These are phyloP conservation scores for Phytopythium chamaehyphon DNA, from an alignment of 352 stramenopile genomes.

Conservation along the genomic window DNA sequence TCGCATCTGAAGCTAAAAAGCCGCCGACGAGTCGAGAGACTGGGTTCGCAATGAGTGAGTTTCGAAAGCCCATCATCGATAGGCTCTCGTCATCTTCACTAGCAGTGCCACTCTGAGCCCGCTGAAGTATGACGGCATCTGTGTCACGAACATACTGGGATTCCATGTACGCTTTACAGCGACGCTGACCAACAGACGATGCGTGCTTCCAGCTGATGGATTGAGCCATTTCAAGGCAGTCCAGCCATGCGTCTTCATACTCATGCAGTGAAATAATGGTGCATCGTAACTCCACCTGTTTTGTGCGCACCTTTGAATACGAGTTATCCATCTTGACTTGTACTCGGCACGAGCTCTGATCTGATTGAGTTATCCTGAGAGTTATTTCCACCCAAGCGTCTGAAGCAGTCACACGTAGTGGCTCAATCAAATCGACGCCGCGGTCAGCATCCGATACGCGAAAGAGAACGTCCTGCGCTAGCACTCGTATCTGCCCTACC, in stretches of 20 bases:
- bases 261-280: slow-evolving; percentile 6
- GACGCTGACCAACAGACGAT: slow-evolving; percentile 26
- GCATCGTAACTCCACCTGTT: slow-evolving; percentile 48
- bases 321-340: slow-evolving; percentile 63
- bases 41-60: slow-evolving; percentile 52
- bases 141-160: slow-evolving; percentile 40
- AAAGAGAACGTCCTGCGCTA: slow-evolving; percentile 38
- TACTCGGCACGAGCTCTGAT: background rate
- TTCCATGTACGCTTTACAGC: slow-evolving; percentile 39
- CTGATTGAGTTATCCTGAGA: slow-evolving; percentile 14
- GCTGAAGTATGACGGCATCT: slow-evolving; percentile 40
- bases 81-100: slow-evolving; percentile 25
- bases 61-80: slow-evolving; percentile 35
- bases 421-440: slow-evolving; percentile 26
- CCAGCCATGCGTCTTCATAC: slow-evolving; percentile 51
- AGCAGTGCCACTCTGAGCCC: slow-evolving; percentile 18
- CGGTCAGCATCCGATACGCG: slow-evolving; percentile 19
- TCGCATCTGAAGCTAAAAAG: slow-evolving; percentile 38
- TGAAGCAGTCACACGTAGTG: slow-evolving; percentile 32
- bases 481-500: slow-evolving; percentile 26
- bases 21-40: slow-evolving; percentile 66
- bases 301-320: slow-evolving; percentile 57
- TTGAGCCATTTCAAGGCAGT: slow-evolving; percentile 59
- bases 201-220: slow-evolving; percentile 72
- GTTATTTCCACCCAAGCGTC: slow-evolving; percentile 54